Percentiles rank a stretch among this genome's conserved stretches.
These are phyloP conservation scores for Bryoerythrophyllum caledonicum DNA, from an alignment of 225 moss, liverwort and hornwort genomes.

Conservation along the genomic window DNA sequence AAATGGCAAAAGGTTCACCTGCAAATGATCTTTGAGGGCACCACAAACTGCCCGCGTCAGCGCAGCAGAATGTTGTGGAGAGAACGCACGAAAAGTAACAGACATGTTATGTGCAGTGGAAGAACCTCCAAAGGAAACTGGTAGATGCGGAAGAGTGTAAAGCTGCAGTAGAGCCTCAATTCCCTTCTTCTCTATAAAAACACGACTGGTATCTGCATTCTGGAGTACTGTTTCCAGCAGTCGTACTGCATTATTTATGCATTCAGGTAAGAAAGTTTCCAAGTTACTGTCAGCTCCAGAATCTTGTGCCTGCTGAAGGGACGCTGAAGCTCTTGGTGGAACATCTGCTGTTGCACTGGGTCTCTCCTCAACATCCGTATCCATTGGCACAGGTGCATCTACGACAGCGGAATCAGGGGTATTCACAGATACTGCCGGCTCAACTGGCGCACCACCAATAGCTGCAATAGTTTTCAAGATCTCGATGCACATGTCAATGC, in stretches of 20 bases:
- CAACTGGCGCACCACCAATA: conserved; percentile 77
- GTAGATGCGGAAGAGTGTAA: conserved; percentile 86
- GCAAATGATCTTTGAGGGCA: conserved; percentile 77
- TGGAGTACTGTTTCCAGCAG: conserved; percentile 89
- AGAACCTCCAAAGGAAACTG: conserved; percentile 95
- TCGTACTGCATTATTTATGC: conserved; percentile 91
- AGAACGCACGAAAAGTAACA: conserved; percentile 92
- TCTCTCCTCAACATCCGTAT: conserved; percentile 84
- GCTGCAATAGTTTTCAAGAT: conserved; percentile 84
- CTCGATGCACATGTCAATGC: conserved; percentile 97
- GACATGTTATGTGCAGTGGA: conserved; percentile 97
- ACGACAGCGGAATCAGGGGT: conserved; percentile 39
- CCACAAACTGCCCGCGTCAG: conserved; percentile 84
- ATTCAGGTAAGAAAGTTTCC: conserved; percentile 86
- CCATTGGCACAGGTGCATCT: conserved; percentile 94
- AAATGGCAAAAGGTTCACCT: conserved; percentile 23
- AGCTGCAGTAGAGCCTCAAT: conserved; percentile 89
- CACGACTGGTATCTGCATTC: conserved; percentile 91
- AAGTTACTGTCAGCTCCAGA: conserved; percentile 50
- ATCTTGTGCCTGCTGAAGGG: conserved; percentile 60
- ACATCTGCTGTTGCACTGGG: conserved; percentile 36
- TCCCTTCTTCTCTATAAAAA: conserved; percentile 97
- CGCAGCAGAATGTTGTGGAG: conserved; percentile 81
- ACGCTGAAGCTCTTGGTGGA: conserved; percentile 40
- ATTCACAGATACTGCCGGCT: conserved; percentile 33